These are phyloP conservation scores for Chlamydomonas reinhardtii DNA, from an alignment of 163 green algal species.

Conservation along the genomic window DNA sequence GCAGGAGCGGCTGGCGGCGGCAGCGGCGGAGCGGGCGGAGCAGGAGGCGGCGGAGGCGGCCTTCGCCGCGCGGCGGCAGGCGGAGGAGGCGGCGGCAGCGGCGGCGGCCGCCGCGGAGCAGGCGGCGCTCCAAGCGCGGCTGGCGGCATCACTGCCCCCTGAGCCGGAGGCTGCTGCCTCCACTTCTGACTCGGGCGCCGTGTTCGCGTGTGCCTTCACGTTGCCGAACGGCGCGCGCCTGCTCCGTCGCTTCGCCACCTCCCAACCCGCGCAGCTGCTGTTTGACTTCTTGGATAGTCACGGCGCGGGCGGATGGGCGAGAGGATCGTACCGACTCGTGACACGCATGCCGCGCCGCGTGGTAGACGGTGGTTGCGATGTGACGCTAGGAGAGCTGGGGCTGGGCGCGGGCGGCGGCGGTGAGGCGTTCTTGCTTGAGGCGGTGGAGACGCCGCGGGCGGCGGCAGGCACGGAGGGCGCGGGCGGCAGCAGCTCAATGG, in stretches of 20 bases:
- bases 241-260: conserved; percentile 52
- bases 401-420: conserved; percentile 24
- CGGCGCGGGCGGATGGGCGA: conserved; percentile 56
- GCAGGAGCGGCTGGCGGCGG: conserved; percentile 53
- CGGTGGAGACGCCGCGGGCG: conserved; percentile 2
- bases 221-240: conserved; percentile 74
- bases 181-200: background rate
- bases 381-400: conserved; percentile 43
- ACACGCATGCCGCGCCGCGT: conserved; percentile 78
- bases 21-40: conserved; percentile 41
- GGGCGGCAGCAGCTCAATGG: background rate
- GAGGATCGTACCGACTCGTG: conserved; percentile 76
- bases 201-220: conserved; percentile 65
- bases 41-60: conserved; percentile 29
- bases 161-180: conserved; percentile 27
- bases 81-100: conserved; percentile 27
- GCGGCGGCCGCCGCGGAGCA: conserved; percentile 27
- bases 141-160: conserved; percentile 29
- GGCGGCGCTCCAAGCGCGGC: conserved; percentile 12
- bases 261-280: conserved; percentile 48
- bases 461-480: background rate
- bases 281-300: conserved; percentile 84
- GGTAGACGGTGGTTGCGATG: conserved; percentile 31
- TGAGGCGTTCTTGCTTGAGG: conserved; percentile 59
- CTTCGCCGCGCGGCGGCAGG: background rate